phyloP scores from a whole-genome alignment of 257 asterid species.

The Datura wrightii region DNA sequence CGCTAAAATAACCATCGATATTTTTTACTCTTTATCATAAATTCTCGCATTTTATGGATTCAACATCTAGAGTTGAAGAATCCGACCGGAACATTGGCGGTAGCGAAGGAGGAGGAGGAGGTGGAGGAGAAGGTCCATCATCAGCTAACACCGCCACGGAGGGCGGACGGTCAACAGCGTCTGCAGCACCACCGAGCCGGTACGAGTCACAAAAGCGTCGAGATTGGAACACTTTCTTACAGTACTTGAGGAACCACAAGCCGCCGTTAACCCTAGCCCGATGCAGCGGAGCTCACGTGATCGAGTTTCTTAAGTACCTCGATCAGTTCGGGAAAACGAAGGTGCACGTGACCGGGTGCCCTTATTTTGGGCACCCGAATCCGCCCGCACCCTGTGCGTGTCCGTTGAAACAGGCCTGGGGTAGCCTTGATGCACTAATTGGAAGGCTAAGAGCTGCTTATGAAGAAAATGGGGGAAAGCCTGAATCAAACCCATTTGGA shows the following conservation, averaged over 20 bases:
- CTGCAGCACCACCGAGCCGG: slow-evolving; percentile 50
- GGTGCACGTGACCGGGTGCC: slow-evolving; percentile 53
- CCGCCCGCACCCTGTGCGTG: slow-evolving; percentile 59
- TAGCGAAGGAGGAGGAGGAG: not conserved
- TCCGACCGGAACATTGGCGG: slow-evolving; percentile 28
- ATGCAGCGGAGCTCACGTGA: slow-evolving; percentile 63
- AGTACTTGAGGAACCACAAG: slow-evolving; percentile 52
- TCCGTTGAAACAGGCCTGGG: slow-evolving; percentile 57
- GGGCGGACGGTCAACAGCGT: slow-evolving; percentile 38
- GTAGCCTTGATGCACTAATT: slow-evolving; percentile 59
- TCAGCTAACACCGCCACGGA: slow-evolving; percentile 17
- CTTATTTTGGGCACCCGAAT: slow-evolving; percentile 54
- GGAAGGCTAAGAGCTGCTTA: slow-evolving; percentile 59
- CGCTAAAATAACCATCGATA: not conserved
- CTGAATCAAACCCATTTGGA: slow-evolving; percentile 57
- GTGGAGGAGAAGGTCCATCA: slow-evolving; percentile 40
- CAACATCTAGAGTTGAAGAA: slow-evolving; percentile 40
- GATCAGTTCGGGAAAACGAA: slow-evolving; percentile 61
- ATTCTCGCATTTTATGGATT: slow-evolving; percentile 40
- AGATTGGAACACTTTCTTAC: slow-evolving; percentile 58
- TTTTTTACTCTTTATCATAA: not conserved
- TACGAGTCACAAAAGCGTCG: slow-evolving; percentile 59
- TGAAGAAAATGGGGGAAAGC: slow-evolving; percentile 55
- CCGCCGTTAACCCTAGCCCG: slow-evolving; percentile 52
- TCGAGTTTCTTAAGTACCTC: slow-evolving; percentile 55